Percentiles rank a stretch among this genome's conserved stretches.
Conservation (phyloP, 192 early-diverging fungal species). For the Allomyces arbusculus region DNA sequence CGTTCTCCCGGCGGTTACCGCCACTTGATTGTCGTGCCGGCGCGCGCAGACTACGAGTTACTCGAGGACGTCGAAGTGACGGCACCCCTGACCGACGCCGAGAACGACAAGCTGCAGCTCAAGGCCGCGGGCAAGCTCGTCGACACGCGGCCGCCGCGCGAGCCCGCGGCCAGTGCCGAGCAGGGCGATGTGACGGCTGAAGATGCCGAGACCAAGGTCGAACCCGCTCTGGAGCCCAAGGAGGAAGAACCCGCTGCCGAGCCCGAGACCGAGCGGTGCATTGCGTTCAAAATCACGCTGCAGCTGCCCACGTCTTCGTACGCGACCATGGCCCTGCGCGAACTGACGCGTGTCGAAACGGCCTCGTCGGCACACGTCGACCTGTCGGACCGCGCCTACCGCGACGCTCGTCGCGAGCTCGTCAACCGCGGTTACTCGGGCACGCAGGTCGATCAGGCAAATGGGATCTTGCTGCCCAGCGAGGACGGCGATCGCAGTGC, state of each 20-base stretch:
- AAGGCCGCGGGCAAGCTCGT: not conserved
- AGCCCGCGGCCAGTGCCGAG: not conserved
- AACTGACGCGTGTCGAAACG: conserved; percentile 52
- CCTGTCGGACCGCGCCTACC: not conserved
- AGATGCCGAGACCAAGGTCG: not conserved
- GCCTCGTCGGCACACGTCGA: conserved; percentile 26
- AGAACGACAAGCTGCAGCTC: not conserved
- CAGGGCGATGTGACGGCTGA: not conserved
- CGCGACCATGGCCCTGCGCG: conserved; percentile 93
- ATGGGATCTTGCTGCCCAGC: not conserved
- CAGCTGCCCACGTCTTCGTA: conserved; percentile 23
- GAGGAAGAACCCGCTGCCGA: too few species aligned
- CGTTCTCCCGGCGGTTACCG: conserved; percentile 43
- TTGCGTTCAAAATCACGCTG: not conserved
- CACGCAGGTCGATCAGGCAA: too few species aligned
- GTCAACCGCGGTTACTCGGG: too few species aligned
- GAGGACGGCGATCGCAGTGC: not conserved
- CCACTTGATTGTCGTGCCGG: conserved; percentile 10
- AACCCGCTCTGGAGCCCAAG: too few species aligned
- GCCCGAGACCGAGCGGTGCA: too few species aligned
- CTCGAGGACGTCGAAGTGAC: not conserved
- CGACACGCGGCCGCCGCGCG: too few species aligned
- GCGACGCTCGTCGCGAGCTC: too few species aligned
- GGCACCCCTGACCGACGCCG: not conserved
- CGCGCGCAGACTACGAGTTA: not conserved